Evolutionary conservation across 257 asterid genomes (phyloP).

Genomic region (Salvia splendens): DNA sequence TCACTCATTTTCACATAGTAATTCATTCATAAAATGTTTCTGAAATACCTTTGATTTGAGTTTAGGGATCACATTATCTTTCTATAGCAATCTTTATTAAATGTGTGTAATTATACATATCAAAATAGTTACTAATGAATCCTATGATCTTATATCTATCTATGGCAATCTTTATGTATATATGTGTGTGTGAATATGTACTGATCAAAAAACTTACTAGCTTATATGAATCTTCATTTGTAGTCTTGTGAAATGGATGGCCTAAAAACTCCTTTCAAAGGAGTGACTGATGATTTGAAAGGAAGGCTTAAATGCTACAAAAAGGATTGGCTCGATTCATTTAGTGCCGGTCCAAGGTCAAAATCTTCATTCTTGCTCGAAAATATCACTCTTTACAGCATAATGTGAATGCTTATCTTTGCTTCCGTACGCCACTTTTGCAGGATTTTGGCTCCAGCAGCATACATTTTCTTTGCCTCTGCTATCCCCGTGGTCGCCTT

Average conservation of each 20-base stretch:
- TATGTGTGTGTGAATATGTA: not conserved
- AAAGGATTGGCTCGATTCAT: slow-evolving; percentile 54
- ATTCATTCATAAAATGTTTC: not conserved
- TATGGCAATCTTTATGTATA: not conserved
- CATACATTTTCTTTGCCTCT: slow-evolving; percentile 70
- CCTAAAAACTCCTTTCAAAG: slow-evolving; percentile 47
- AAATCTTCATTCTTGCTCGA: not conserved
- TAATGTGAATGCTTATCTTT: not conserved
- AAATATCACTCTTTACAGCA: not conserved
- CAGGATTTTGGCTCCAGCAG: slow-evolving; percentile 68
- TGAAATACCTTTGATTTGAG: not conserved
- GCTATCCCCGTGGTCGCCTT: slow-evolving; percentile 66
- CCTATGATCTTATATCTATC: no score
- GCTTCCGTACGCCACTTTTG: not conserved
- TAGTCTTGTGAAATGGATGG: slow-evolving; percentile 37
- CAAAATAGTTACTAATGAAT: no score
- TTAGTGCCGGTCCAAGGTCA: slow-evolving; percentile 54
- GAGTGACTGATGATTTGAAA: slow-evolving; percentile 48
- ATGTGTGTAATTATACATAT: no score
- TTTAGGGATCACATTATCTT: not conserved
- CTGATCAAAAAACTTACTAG: not conserved
- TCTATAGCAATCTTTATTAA: not conserved
- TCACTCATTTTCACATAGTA: not conserved
- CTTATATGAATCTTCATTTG: slow-evolving; percentile 10
- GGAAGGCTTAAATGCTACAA: slow-evolving; percentile 63